Evolutionary conservation across 1,284 basidiomycete species (phyloP).

Genomic region (Trichosporon faecale): DNA sequence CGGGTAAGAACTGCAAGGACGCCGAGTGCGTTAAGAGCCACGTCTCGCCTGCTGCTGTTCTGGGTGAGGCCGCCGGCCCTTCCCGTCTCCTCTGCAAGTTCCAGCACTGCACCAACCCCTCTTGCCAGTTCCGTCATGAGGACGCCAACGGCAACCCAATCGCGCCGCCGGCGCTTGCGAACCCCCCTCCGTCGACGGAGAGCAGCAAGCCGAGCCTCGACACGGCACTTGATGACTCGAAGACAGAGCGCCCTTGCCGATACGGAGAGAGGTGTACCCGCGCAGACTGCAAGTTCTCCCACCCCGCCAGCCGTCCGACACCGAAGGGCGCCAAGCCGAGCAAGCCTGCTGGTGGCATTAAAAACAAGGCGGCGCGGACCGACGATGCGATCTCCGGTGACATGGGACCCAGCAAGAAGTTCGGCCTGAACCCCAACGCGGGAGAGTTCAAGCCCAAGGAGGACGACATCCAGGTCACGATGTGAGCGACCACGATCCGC

Average conservation of each 20-base stretch:
- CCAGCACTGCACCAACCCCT: constrained; percentile 51
- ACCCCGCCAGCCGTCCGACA: constrained; percentile 35
- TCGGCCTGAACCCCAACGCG: constrained; percentile 36
- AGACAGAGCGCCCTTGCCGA: constrained; percentile 34
- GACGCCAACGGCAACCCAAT: constrained; percentile 51
- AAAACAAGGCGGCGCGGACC: neutral
- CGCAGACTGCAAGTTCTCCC: constrained; percentile 44
- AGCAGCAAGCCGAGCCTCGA: constrained; percentile 19
- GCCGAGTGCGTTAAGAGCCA: constrained; percentile 85
- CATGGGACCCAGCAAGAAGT: constrained; percentile 40
- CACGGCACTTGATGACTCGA: constrained; percentile 32
- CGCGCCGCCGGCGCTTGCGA: constrained; percentile 47
- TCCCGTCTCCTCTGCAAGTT: constrained; percentile 50
- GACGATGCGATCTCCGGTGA: constrained; percentile 24
- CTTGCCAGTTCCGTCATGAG: constrained; percentile 52
- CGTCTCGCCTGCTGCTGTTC: constrained; percentile 74
- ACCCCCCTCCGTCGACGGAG: constrained; percentile 7
- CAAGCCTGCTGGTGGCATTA: constrained; percentile 3
- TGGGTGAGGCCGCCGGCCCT: constrained; percentile 50
- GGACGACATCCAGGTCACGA: constrained; percentile 28
- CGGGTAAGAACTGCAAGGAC: constrained; percentile 79
- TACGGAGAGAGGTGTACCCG: constrained; percentile 48
- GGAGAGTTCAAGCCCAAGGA: constrained; percentile 38
- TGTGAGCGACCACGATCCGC: constrained; percentile 2
- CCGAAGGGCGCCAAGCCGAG: constrained; percentile 21